Evolutionary conservation across 208 protist genomes (phyloP).

Genomic region (Leishmania guyanensis): DNA sequence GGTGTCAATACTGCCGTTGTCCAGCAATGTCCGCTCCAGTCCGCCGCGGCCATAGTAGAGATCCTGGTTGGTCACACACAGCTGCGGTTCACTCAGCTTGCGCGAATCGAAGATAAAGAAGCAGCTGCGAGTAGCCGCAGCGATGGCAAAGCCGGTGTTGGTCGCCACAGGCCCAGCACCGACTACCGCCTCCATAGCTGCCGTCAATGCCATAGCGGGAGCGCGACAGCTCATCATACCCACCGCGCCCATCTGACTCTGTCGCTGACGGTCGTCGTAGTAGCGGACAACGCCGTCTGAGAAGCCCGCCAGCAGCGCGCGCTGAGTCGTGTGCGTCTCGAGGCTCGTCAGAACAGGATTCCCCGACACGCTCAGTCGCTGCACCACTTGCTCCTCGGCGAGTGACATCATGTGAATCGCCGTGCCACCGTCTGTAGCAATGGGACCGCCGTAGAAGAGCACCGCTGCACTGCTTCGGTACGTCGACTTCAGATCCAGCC

Average conservation of each 20-base stretch:
- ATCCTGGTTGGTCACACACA: slow-evolving; percentile 32
- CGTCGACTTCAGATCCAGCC: slow-evolving; percentile 70
- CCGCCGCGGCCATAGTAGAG: slow-evolving; percentile 37
- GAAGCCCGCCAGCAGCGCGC: slow-evolving; percentile 76
- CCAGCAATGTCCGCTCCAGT: background rate
- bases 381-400: slow-evolving; percentile 83
- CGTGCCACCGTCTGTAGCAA: slow-evolving; percentile 62
- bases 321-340: slow-evolving; percentile 66
- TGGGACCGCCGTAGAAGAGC: slow-evolving; percentile 83
- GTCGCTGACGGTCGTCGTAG: slow-evolving; percentile 86
- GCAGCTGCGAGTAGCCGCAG: slow-evolving; percentile 50
- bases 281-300: slow-evolving; percentile 83
- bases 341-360: slow-evolving; percentile 71
- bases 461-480: slow-evolving; percentile 76
- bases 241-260: slow-evolving; percentile 75
- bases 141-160: slow-evolving; percentile 52
- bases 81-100: slow-evolving; percentile 55
- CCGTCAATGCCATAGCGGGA: slow-evolving; percentile 6
- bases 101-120: slow-evolving; percentile 80
- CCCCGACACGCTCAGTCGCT: slow-evolving; percentile 71
- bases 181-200: slow-evolving; percentile 35
- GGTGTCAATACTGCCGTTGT: background rate
- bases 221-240: slow-evolving; percentile 47
- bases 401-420: slow-evolving; percentile 82
- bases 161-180: slow-evolving; percentile 39